Conservation (phyloP, 1,139 yeast genomes). For the Groenewaldozyma auringiensis region DNA sequence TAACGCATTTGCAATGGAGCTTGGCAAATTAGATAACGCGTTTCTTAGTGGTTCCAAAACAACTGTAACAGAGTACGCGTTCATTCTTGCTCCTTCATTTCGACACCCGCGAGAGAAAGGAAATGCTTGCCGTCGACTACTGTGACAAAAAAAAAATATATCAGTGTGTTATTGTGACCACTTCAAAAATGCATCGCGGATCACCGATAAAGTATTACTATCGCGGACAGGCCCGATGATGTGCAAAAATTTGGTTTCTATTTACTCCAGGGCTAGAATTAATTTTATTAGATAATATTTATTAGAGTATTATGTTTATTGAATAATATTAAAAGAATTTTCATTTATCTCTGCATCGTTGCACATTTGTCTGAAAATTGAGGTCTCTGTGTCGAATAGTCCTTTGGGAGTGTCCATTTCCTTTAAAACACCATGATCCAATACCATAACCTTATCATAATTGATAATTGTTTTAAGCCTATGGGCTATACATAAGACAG, state of each 20-base stretch:
- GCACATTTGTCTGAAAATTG: slow-evolving; percentile 55
- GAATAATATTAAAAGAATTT: no score
- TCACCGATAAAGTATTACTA: no score
- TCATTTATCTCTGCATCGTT: slow-evolving; percentile 41
- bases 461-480: slow-evolving; percentile 59
- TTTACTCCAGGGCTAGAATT: no score
- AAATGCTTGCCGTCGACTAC: no score
- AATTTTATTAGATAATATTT: no score
- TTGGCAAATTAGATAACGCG: slow-evolving; percentile 55
- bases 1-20: slow-evolving; percentile 41
- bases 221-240: no score
- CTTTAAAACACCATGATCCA: slow-evolving; percentile 53
- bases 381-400: slow-evolving; percentile 36
- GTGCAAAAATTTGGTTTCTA: no score
- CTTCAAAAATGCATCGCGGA: no score
- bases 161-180: no score
- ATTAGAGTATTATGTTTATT: no score
- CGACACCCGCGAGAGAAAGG: no score
- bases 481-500: slow-evolving; percentile 74
- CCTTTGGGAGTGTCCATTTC: slow-evolving; percentile 44
- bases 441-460: slow-evolving; percentile 58
- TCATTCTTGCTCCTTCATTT: slow-evolving; percentile 10
- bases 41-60: slow-evolving; percentile 37
- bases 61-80: slow-evolving; percentile 27
- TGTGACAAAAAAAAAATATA: no score